A percentile compares a stretch with the other conserved stretches of the same genome.
phyloP scores from a whole-genome alignment of 225 moss, liverwort and hornwort species.

The Physcomitrium patens region DNA sequence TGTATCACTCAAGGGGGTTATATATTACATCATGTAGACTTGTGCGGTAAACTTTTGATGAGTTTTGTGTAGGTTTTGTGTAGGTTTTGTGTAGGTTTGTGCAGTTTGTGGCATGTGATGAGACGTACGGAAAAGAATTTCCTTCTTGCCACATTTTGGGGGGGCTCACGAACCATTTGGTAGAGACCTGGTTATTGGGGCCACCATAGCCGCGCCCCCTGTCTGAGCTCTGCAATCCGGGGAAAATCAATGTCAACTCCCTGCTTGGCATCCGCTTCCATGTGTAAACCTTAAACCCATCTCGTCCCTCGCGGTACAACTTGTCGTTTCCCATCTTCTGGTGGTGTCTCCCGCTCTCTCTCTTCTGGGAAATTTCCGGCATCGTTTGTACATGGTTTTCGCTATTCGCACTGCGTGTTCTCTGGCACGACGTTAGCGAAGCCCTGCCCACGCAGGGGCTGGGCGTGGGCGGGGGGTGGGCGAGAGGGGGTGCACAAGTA shows the following conservation, averaged over 20 bases:
- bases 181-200: slow-evolving; percentile 14
- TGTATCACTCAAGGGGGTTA: not conserved
- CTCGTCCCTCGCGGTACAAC: not conserved
- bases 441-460: slow-evolving; percentile 76
- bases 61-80: not conserved
- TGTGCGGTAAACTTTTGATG: not conserved
- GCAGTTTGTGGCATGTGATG: slow-evolving; percentile 11
- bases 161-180: not conserved
- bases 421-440: slow-evolving; percentile 59
- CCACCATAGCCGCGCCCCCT: slow-evolving; percentile 11
- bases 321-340: not conserved
- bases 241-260: slow-evolving; percentile 33
- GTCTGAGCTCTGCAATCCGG: slow-evolving; percentile 20
- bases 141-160: slow-evolving; percentile 34
- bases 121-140: slow-evolving; percentile 20
- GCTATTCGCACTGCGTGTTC: slow-evolving; percentile 15
- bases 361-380: not conserved
- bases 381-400: not conserved
- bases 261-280: not conserved
- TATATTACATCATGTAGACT: slow-evolving; percentile 6
- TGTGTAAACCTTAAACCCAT: slow-evolving; percentile 52
- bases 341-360: not conserved
- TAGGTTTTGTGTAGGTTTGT: not conserved
- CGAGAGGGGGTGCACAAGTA: slow-evolving; percentile 6
- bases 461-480: slow-evolving; percentile 57